phyloP scores from a whole-genome alignment of 1,139 yeast genomes.

The Candida sanyaensis region DNA sequence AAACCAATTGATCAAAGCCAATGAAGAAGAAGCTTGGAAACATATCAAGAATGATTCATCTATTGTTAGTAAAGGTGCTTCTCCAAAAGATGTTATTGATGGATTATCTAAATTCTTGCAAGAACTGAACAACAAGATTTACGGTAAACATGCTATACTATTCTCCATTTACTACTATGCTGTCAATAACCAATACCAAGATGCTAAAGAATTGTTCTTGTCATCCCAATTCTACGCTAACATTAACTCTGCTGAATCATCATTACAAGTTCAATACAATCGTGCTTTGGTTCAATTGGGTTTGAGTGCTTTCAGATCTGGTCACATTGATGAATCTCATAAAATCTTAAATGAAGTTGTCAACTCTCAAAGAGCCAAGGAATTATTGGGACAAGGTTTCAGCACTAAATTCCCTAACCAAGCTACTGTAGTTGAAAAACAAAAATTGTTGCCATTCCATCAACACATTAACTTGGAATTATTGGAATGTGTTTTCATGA shows the following conservation, averaged over 20 bases:
- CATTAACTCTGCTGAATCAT: conserved; percentile 81
- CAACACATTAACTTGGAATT: conserved; percentile 97
- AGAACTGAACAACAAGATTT: conserved; percentile 64
- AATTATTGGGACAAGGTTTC: conserved; percentile 91
- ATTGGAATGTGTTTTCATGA: conserved; percentile 90
- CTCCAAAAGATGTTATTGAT: conserved; percentile 55
- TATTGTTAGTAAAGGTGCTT: conserved; percentile 32
- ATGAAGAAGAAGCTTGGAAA: conserved; percentile 76
- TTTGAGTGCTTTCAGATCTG: conserved; percentile 90
- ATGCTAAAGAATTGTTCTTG: conserved; percentile 86
- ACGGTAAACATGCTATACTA: conserved; percentile 82
- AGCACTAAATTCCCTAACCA: conserved; percentile 65
- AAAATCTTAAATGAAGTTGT: conserved; percentile 88
- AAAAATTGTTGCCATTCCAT: conserved; percentile 93
- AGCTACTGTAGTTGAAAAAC: conserved; percentile 64
- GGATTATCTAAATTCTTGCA: conserved; percentile 65
- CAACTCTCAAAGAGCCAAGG: conserved; percentile 84
- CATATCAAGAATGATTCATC: conserved; percentile 35
- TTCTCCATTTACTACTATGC: conserved; percentile 90
- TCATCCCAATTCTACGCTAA: conserved; percentile 81
- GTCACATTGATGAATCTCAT: conserved; percentile 84
- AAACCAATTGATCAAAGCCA: conserved; percentile 63
- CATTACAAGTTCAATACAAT: conserved; percentile 89
- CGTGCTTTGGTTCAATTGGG: conserved; percentile 96
- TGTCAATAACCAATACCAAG: conserved; percentile 76